phyloP scores from a whole-genome alignment of 2,329 filamentous ascomycete genomes.

The Sphaerulina populicola region DNA sequence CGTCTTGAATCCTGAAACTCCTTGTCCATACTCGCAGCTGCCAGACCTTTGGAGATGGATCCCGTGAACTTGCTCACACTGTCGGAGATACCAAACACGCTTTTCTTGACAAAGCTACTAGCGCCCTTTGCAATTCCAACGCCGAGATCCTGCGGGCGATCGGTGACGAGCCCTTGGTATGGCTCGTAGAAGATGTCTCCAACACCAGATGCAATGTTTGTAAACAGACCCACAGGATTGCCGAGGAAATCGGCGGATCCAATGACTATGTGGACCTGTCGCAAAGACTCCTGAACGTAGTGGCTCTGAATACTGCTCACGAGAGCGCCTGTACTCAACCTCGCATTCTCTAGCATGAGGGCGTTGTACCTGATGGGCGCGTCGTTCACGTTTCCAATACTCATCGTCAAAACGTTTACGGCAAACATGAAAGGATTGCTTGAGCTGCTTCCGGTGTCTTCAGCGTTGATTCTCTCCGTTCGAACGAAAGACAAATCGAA shows the following conservation, averaged over 20 bases:
- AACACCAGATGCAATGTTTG: constrained; percentile 93
- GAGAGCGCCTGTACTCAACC: constrained; percentile 76
- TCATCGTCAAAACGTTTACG: constrained; percentile 97
- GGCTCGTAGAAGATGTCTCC: constrained; percentile 99
- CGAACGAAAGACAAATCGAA: constrained; percentile 94
- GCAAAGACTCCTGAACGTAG: constrained; percentile 92
- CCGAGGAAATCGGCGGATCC: constrained; percentile 96
- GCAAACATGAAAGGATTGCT: constrained; percentile 97
- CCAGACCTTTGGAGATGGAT: constrained; percentile 90
- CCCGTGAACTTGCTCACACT: constrained; percentile 97
- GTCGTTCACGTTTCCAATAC: constrained; percentile 97
- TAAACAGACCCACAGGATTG: constrained; percentile 95
- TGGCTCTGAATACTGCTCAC: constrained; percentile 83
- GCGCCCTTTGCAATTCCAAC: constrained; percentile 93
- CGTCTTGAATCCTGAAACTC: constrained; percentile 95
- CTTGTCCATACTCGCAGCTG: constrained; percentile 92
- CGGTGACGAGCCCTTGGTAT: constrained; percentile 93
- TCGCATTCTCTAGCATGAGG: constrained; percentile 86
- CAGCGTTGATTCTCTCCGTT: constrained; percentile 90
- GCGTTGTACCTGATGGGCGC: constrained; percentile 90
- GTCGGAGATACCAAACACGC: constrained; percentile 93
- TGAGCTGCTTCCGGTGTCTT: constrained; percentile 77
- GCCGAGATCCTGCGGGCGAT: constrained; percentile 89
- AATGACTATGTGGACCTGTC: constrained; percentile 94
- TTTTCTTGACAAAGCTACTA: constrained; percentile 96